These are phyloP conservation scores for Ceratopteris richardii DNA, from an alignment of 75 land plant species.

Conservation along the genomic window DNA sequence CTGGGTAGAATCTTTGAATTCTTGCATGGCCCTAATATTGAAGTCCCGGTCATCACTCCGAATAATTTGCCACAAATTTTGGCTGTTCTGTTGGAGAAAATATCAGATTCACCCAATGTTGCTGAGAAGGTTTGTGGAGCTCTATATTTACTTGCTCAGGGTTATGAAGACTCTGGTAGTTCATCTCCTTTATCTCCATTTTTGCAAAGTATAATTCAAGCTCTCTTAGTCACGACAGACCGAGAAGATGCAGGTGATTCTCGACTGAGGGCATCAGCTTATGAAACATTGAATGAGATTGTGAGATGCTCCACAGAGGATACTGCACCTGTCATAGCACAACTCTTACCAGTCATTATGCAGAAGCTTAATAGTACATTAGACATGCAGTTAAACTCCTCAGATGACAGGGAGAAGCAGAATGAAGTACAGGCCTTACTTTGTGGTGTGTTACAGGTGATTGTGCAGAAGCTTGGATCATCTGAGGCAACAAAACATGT, in stretches of 20 bases:
- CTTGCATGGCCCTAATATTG: conserved; percentile 66
- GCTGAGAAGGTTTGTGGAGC: conserved; percentile 96
- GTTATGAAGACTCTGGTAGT: conserved; percentile 55
- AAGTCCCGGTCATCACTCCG: conserved; percentile 50
- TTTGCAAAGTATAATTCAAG: conserved; percentile 67
- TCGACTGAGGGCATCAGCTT: conserved; percentile 70
- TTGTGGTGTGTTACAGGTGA: conserved; percentile 86
- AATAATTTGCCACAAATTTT: conserved; percentile 59
- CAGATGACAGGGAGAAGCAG: conserved; percentile 85
- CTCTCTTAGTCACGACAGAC: conserved; percentile 64
- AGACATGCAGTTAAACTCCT: conserved; percentile 58
- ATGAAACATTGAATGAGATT: conserved; percentile 84
- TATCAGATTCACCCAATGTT: conserved; percentile 90
- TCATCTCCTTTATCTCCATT: conserved; percentile 70
- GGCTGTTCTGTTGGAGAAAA: conserved; percentile 60
- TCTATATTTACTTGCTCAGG: conserved; percentile 83
- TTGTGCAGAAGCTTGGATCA: conserved; percentile 78
- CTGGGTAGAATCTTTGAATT: conserved; percentile 74
- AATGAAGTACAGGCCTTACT: conserved; percentile 77
- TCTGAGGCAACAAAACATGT: conserved; percentile 62
- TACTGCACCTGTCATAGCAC: conserved; percentile 64
- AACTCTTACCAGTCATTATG: conserved; percentile 80
- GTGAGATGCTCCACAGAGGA: conserved; percentile 88
- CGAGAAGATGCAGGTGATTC: conserved; percentile 88
- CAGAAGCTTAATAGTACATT: conserved; percentile 69